Conservation (phyloP, 2,329 filamentous ascomycete species). For the Epichloe glyceriae region DNA sequence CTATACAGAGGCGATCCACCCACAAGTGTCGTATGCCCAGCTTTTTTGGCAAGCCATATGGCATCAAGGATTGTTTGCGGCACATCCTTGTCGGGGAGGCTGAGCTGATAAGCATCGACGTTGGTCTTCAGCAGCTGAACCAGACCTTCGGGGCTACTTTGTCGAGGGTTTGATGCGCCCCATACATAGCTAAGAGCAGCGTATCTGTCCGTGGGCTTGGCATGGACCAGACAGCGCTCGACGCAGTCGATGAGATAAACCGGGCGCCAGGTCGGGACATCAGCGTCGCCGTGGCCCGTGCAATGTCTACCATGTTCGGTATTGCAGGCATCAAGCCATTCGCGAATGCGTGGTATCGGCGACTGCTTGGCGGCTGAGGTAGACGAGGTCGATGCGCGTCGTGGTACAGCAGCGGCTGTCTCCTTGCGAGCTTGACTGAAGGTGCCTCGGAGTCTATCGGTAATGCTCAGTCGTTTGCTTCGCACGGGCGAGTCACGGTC, state of each 20-base stretch:
- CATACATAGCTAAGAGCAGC: slow-evolving; percentile 35
- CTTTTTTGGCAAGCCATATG: slow-evolving; percentile 31
- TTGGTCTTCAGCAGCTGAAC: slow-evolving; percentile 24
- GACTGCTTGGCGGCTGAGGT: slow-evolving; percentile 17
- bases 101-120: slow-evolving; percentile 22
- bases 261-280: slow-evolving; percentile 24
- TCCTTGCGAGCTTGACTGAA: slow-evolving; percentile 21
- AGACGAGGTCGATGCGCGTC: slow-evolving; percentile 19
- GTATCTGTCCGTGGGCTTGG: slow-evolving; percentile 27
- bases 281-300: slow-evolving; percentile 14
- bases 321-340: slow-evolving; percentile 32
- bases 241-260: slow-evolving; percentile 28
- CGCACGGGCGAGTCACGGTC: slow-evolving; percentile 16
- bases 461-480: slow-evolving; percentile 28
- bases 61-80: slow-evolving; percentile 30
- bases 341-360: slow-evolving; percentile 25
- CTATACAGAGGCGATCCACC: slow-evolving; percentile 33
- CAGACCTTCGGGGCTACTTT: slow-evolving; percentile 13
- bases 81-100: slow-evolving; percentile 24
- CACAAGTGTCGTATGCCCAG: slow-evolving; percentile 30
- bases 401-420: slow-evolving; percentile 13
- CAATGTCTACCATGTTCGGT: slow-evolving; percentile 29
- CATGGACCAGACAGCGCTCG: slow-evolving; percentile 25
- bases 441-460: slow-evolving; percentile 24
- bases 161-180: slow-evolving; percentile 17